Evolutionary conservation across 176 grass and related monocot species (phyloP).

Genomic region (Juncus inflexus): DNA sequence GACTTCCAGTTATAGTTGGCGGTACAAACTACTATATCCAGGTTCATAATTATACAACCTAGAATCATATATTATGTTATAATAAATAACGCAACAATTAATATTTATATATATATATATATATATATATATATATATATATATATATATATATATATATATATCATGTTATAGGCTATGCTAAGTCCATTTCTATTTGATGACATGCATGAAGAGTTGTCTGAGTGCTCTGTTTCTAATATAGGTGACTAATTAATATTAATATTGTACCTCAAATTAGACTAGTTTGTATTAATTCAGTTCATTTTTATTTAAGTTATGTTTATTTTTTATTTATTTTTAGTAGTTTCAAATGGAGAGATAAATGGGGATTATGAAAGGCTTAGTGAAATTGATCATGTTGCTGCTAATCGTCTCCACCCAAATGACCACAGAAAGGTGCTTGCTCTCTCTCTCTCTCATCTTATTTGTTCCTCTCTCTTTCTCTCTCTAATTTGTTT

Average conservation of each 20-base stretch:
- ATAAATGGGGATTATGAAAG: constrained; percentile 34
- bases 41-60: constrained; percentile 25
- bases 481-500: constrained; percentile 13
- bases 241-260: background rate
- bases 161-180: constrained; percentile 42
- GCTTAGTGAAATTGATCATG: constrained; percentile 65
- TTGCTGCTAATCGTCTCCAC: constrained; percentile 71
- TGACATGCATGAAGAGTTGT: constrained; percentile 52
- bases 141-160: background rate
- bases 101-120: background rate
- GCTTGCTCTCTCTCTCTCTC: constrained; percentile 16
- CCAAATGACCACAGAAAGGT: constrained; percentile 90
- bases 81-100: background rate
- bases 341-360: no score
- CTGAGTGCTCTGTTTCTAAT: constrained; percentile 36
- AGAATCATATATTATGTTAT: no score
- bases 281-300: no score
- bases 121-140: background rate
- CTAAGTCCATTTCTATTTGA: constrained; percentile 77
- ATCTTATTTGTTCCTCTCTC: constrained; percentile 15
- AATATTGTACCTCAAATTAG: no score
- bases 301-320: no score
- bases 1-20: constrained; percentile 82
- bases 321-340: no score
- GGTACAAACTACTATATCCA: constrained; percentile 98